Percentiles rank a stretch among this genome's conserved stretches.
Evolutionary conservation across 2,329 filamentous ascomycete genomes (phyloP).

Genomic region (Aspergillus tubingensis): DNA sequence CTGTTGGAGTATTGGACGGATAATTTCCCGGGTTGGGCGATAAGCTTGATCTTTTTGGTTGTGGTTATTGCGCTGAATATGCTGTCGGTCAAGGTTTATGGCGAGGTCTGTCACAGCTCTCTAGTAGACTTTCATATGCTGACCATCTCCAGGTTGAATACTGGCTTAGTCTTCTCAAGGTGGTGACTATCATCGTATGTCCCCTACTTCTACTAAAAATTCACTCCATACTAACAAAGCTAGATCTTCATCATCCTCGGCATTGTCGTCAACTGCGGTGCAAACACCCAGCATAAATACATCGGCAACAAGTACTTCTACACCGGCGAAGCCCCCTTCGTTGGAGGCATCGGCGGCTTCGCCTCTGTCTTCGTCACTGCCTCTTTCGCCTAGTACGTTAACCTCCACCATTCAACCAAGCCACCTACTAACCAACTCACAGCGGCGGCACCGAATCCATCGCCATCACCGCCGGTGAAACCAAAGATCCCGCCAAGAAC

Average conservation of each 20-base stretch:
- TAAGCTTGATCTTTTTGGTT: slow-evolving; percentile 63
- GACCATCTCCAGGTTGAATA: slow-evolving; percentile 38
- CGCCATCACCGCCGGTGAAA: slow-evolving; percentile 67
- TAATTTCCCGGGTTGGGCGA: slow-evolving; percentile 63
- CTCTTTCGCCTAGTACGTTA: slow-evolving; percentile 58
- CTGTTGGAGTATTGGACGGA: slow-evolving; percentile 64
- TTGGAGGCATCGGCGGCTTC: slow-evolving; percentile 66
- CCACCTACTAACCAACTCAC: slow-evolving; percentile 8
- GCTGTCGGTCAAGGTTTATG: slow-evolving; percentile 56
- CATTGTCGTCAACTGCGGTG: slow-evolving; percentile 62
- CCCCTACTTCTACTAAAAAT: too few species aligned
- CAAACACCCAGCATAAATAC: slow-evolving; percentile 55
- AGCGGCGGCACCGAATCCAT: slow-evolving; percentile 64
- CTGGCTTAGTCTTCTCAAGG: slow-evolving; percentile 46
- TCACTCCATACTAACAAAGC: slow-evolving; percentile 32
- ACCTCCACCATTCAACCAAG: neutral
- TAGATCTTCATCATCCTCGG: slow-evolving; percentile 65
- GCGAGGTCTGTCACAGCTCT: slow-evolving; percentile 45
- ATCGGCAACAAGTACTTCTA: slow-evolving; percentile 63
- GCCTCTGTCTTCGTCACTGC: slow-evolving; percentile 65
- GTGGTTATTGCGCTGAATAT: slow-evolving; percentile 57
- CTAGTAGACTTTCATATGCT: neutral
- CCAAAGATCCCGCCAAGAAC: slow-evolving; percentile 61
- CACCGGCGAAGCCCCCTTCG: slow-evolving; percentile 63
- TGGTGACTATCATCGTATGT: slow-evolving; percentile 45